Base-by-base conservation (phyloP, 306 rosid species). In the Cucurbita maxima region DNA sequence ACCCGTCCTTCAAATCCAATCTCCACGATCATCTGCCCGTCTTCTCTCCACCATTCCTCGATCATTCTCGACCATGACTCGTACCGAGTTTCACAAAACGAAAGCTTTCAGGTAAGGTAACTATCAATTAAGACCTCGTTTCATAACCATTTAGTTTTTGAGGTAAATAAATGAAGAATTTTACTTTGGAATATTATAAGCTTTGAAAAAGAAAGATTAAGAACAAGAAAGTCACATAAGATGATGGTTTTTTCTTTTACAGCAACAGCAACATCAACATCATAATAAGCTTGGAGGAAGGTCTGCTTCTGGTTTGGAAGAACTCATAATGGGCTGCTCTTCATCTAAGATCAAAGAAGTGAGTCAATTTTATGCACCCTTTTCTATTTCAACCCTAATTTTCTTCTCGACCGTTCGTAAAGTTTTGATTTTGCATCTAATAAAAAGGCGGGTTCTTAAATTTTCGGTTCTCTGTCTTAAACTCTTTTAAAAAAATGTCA, bases 251-350 rank as follows among this genome's bases (percentile, higher is more conserved):
- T 51, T 72, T 72, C 52, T 36, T 72, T 72, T 20, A 51, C 56
- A 76, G 15, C 76, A 79, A 36, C 82, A 76, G 7, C 78, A 84
- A 38, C 85, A 89, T 57, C n/a, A n/a, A n/a, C 90, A 88, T 13
- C 96, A 92, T 12, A 90, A 90, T 82, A 91, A 92, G 76, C 75
- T 86, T 48, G 90, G 88, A 76, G 97, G 84, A 54, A 91, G 96
- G 85, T 94, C 96, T 67, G 88, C 95, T 37, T 89, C 97, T 74
- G 95, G 99, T 25, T 88, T 95, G 87, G 99, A 95, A 78, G 99
- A 95, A 84, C 91, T 95, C 86, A 95, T 95, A 25, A 95, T 89
- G 97, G 96, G 97, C 6, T 95, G 98, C 96, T 87, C 98, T 80
- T 89, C 97, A 20, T 73, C 76, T 79, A 87, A 83, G 76, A 81